These are phyloP conservation scores for Coemansia nantahalensis DNA, from an alignment of 192 early-diverging fungal genomes.

Conservation along the genomic window DNA sequence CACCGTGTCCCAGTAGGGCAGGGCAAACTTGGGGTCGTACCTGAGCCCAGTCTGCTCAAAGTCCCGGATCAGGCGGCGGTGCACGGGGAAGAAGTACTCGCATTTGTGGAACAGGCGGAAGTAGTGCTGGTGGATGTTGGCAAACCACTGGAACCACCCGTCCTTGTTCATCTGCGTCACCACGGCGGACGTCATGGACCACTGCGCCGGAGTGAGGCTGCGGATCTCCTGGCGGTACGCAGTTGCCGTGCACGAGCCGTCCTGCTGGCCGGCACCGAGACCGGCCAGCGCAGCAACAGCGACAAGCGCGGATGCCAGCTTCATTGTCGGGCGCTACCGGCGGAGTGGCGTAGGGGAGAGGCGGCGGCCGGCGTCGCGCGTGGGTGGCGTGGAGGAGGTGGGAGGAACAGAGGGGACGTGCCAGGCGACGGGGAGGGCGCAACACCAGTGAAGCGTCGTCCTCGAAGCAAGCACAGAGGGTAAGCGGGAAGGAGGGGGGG, in stretches of 20 bases:
- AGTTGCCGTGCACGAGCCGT: conserved; percentile 16
- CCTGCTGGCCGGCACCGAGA: conserved; percentile 30
- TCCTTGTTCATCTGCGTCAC: conserved; percentile 22
- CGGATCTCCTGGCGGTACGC: conserved; percentile 50
- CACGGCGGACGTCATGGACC: conserved; percentile 15
- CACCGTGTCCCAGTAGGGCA: conserved; percentile 56
- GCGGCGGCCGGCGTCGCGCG: no score
- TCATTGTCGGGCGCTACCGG: no score
- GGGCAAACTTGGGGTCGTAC: conserved; percentile 27
- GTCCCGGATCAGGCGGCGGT: conserved; percentile 46
- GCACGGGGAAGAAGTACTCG: conserved; percentile 52
- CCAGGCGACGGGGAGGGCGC: no score
- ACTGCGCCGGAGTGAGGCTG: conserved; percentile 36
- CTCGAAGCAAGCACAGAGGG: no score
- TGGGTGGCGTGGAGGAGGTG: no score
- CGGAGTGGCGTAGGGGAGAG: not conserved
- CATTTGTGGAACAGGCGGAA: conserved; percentile 41
- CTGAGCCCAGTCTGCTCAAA: conserved; percentile 50
- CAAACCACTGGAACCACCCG: conserved; percentile 45
- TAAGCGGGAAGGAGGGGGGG: no score
- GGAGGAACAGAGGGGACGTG: no score
- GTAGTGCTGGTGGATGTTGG: conserved; percentile 37
- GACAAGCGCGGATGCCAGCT: conserved; percentile 39
- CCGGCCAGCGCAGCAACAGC: conserved; percentile 33
- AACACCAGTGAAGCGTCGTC: no score